phyloP scores from a whole-genome alignment of 495 filamentous ascomycete species.

The Penicilliopsis zonata region DNA sequence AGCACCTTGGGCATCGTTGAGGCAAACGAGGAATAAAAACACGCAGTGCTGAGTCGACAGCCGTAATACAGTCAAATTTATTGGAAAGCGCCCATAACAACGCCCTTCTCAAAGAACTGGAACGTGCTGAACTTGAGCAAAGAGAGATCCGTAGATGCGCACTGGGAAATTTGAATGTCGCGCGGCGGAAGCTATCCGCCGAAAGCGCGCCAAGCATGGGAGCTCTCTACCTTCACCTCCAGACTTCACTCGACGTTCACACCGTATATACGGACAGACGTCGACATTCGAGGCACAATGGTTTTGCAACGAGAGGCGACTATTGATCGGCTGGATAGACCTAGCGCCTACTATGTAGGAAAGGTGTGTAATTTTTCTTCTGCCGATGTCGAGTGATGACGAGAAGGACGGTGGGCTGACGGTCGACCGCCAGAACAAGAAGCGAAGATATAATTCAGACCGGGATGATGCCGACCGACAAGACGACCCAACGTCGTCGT shows the following conservation, averaged over 20 bases:
- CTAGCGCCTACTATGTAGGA: slow-evolving; percentile 75
- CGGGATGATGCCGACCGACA: slow-evolving; percentile 46
- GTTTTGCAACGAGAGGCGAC: slow-evolving; percentile 35
- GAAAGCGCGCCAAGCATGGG: slow-evolving; percentile 1
- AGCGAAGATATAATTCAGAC: slow-evolving; percentile 44
- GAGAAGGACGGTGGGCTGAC: background rate
- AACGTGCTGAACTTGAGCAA: too few relatives aligned
- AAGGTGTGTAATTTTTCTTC: slow-evolving; percentile 39
- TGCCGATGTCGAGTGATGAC: slow-evolving; percentile 4
- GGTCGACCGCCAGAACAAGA: slow-evolving; percentile 45
- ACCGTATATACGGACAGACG: too few relatives aligned
- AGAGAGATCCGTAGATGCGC: background rate
- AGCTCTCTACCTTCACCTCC: too few relatives aligned
- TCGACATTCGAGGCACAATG: slow-evolving; percentile 7
- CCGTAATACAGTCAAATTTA: too few relatives aligned
- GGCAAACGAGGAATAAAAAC: too few relatives aligned
- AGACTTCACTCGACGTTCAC: too few relatives aligned
- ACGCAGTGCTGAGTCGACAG: background rate
- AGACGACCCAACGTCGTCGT: slow-evolving; percentile 52
- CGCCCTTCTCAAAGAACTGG: too few relatives aligned
- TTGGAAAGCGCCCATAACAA: too few relatives aligned
- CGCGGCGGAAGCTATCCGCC: background rate
- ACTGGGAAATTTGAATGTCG: background rate
- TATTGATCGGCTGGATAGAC: slow-evolving; percentile 77
- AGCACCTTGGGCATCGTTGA: slow-evolving; percentile 66